Evolutionary conservation across 345 rosid genomes (phyloP).

Genomic region (Trapa bicornis): DNA sequence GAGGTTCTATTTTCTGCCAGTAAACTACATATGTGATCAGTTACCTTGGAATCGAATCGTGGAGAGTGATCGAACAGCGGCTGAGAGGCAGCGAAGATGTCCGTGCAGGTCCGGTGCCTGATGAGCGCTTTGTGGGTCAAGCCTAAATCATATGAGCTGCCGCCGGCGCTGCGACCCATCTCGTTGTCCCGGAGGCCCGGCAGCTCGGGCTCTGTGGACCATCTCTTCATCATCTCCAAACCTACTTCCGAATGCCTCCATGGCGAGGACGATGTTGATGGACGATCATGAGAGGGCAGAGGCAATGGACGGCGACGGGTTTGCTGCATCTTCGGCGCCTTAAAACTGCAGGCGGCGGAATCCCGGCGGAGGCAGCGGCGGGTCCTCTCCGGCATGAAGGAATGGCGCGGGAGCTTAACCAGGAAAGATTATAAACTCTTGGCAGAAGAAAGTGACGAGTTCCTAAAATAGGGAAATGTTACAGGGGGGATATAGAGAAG

Average conservation of each 20-base stretch:
- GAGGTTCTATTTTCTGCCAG: no score
- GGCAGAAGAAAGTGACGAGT: background rate
- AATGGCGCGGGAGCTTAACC: background rate
- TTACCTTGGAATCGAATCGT: background rate
- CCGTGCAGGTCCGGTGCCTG: slow-evolving; percentile 1
- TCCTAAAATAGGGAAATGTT: background rate
- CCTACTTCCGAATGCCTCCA: background rate
- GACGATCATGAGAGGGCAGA: background rate
- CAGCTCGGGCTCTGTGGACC: background rate
- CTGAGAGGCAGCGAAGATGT: background rate
- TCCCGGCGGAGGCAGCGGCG: background rate
- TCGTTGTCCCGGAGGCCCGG: background rate
- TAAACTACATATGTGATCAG: no score
- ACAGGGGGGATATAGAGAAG: slow-evolving; percentile 13
- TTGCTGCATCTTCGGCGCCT: background rate
- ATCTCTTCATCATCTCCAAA: background rate
- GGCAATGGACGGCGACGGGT: background rate
- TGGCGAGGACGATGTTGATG: background rate
- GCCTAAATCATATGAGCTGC: background rate
- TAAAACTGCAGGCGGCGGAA: background rate
- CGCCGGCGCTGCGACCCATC: background rate
- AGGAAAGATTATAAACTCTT: background rate
- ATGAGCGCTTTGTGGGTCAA: background rate
- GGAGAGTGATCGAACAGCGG: background rate
- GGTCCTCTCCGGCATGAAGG: slow-evolving; percentile 5